Base-by-base conservation (phyloP, 148 eudicot species). In the Rhododendron griersonianum region DNA sequence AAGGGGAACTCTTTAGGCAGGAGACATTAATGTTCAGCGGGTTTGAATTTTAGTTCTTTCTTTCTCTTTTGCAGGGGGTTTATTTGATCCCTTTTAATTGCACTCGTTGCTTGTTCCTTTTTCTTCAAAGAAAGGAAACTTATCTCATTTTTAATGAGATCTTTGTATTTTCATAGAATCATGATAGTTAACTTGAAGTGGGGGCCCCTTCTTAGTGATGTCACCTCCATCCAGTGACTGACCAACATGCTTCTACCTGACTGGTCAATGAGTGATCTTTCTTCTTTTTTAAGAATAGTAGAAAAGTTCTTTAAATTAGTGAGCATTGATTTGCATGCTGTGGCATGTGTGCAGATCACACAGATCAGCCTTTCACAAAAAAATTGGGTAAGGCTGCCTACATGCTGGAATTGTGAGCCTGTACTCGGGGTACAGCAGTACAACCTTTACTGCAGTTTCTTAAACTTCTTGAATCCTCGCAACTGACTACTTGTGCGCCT, bases 401-500 rank as follows among this genome's bases (percentile, higher is more conserved):
- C 76, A 71, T 71, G 41, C 19, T 30, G 76, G 76, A 71, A 71
- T 33, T 71, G 76, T 33, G 76, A 75, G 47, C 48, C n/a, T 39
- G 23, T 75, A 37, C 79, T 39, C 48, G 19, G 39, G 21, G 78
- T 74, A 33, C 45, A 74, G 39, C 45, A 1, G 79, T 37, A 19
- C 79, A 75, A 75, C n/a, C 79, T 39, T 37, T 75, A 19, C 79
- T 83, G n/a, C 9, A 28, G 37, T 83, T 83, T 33, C 53, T 63
- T 82, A 15, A 81, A 19, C 83, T 80, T 48, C 67, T 45, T 18
- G 41, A 21, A 28, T 80, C 69, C 11, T 86, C 14, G 61, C 59
- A 63, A 61, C 19, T 80, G 53, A 55, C 50, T 41, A 25, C 18
- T 11, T 23, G 59, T 55, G 76, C 87, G 48, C 37, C 15, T 44